Evolutionary conservation across 2,329 filamentous ascomycete genomes (phyloP).

Genomic region (Monosporascus sp.): DNA sequence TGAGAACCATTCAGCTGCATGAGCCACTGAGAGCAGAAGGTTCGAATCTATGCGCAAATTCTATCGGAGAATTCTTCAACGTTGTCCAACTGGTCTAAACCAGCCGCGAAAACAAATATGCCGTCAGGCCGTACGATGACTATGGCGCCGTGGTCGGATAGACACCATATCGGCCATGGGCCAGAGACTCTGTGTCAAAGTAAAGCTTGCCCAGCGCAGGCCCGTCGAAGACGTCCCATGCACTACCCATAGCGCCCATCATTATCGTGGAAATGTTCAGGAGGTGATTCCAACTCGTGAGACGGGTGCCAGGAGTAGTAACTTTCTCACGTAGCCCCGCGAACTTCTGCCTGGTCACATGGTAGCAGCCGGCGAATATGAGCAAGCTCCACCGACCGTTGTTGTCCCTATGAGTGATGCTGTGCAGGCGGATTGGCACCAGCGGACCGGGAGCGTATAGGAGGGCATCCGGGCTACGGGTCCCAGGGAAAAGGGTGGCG

Average conservation of each 20-base stretch:
- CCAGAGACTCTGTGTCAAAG: background rate
- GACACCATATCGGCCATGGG: background rate
- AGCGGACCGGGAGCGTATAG: background rate
- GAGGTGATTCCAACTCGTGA: background rate
- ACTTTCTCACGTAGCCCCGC: background rate
- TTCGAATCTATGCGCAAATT: background rate
- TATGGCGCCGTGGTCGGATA: background rate
- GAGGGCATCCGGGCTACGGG: background rate
- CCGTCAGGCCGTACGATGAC: background rate
- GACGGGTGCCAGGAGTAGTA: background rate
- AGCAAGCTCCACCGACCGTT: background rate
- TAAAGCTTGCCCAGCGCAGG: background rate
- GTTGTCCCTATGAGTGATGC: background rate
- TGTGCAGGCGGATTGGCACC: background rate
- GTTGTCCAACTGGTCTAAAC: background rate
- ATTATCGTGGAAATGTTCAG: background rate
- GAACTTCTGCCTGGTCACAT: background rate
- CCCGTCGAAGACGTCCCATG: background rate
- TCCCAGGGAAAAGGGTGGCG: background rate
- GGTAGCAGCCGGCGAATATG: background rate
- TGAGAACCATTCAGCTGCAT: too few relatives aligned
- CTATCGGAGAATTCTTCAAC: background rate
- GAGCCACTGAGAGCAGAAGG: too few relatives aligned
- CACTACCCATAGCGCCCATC: background rate
- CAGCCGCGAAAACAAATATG: background rate